Percentiles rank a stretch among this genome's conserved stretches.
These are phyloP conservation scores for Limonium bicolor DNA, from an alignment of 148 eudicot genomes.

Conservation along the genomic window DNA sequence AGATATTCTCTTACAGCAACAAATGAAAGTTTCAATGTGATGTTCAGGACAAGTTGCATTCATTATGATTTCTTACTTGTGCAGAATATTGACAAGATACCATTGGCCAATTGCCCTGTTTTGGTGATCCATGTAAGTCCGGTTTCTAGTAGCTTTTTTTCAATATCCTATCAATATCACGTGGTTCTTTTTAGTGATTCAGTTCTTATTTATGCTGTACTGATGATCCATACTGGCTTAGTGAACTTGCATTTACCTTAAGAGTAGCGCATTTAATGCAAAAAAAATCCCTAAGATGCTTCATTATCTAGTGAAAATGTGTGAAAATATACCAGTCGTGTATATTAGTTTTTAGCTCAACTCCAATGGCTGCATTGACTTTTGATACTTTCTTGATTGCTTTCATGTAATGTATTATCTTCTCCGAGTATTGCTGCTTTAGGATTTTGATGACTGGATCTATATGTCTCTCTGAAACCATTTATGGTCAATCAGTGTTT, in stretches of 20 bases:
- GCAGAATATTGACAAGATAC: conserved; percentile 85
- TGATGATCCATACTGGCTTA: background rate
- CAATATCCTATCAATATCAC: too few relatives aligned
- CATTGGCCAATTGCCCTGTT: conserved; percentile 53
- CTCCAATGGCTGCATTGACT: background rate
- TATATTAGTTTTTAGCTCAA: background rate
- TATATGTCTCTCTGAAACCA: too few relatives aligned
- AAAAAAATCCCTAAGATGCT: background rate
- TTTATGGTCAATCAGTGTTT: too few relatives aligned
- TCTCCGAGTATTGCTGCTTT: too few relatives aligned
- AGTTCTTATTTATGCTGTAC: background rate
- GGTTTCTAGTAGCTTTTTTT: background rate
- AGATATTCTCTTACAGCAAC: background rate
- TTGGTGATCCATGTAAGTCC: conserved; percentile 69
- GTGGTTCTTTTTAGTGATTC: background rate
- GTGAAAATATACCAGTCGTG: too few relatives aligned
- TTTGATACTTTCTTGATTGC: too few relatives aligned
- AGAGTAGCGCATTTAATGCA: background rate
- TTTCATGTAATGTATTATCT: too few relatives aligned
- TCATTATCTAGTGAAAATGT: background rate
- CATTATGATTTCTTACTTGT: conserved; percentile 7
- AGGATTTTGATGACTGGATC: too few relatives aligned
- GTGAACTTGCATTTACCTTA: background rate
- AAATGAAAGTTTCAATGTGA: background rate
- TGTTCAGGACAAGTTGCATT: background rate